Evolutionary conservation across 179 eudicot species (phyloP).

Genomic region (Gypsophila paniculata): DNA sequence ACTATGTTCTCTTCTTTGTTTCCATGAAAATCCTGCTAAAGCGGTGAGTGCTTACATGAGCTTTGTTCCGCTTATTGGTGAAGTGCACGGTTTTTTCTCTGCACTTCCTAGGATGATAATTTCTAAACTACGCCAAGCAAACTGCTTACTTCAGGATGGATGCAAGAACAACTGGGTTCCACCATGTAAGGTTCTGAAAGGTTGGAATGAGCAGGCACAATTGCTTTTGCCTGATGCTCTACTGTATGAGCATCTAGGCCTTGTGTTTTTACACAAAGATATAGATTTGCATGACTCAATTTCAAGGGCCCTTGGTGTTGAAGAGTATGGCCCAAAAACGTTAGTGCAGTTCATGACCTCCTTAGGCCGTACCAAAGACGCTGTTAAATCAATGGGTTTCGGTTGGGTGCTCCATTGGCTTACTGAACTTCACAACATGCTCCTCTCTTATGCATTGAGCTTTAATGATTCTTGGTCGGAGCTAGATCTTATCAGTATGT

Average conservation of each 20-base stretch:
- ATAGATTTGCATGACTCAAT: constrained; percentile 58
- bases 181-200: constrained; percentile 82
- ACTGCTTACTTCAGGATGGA: constrained; percentile 80
- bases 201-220: constrained; percentile 65
- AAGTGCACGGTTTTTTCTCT: constrained; percentile 88
- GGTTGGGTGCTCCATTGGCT: constrained; percentile 67
- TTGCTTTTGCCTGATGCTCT: constrained; percentile 55
- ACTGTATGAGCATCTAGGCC: constrained; percentile 70
- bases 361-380: constrained; percentile 47
- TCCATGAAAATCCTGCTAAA: constrained; percentile 55
- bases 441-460: constrained; percentile 34
- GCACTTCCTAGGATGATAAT: constrained; percentile 75
- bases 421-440: constrained; percentile 52
- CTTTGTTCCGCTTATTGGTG: constrained; percentile 88
- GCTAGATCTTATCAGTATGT: constrained; percentile 38
- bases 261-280: constrained; percentile 62
- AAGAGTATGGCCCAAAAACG: constrained; percentile 69
- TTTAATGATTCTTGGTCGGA: constrained; percentile 30
- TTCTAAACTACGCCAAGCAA: constrained; percentile 66
- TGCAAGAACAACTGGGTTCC: constrained; percentile 63
- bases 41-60: constrained; percentile 78
- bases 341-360: constrained; percentile 57
- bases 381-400: constrained; percentile 59
- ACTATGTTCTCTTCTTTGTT: constrained; percentile 70
- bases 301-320: constrained; percentile 69